Evolutionary conservation across 2,329 filamentous ascomycete genomes (phyloP).

Genomic region (Akanthomyces muscarius): DNA sequence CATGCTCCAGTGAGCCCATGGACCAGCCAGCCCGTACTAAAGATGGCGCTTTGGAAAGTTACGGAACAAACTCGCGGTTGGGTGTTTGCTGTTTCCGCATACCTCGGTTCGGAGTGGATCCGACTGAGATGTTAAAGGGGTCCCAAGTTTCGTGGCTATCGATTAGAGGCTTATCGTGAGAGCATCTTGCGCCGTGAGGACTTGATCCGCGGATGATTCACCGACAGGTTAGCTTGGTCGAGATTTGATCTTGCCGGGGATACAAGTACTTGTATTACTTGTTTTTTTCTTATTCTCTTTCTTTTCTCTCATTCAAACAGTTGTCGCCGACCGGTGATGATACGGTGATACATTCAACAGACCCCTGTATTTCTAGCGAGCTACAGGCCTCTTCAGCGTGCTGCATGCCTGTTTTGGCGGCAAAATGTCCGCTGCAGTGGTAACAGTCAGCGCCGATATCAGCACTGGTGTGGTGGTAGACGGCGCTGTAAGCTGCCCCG

Average conservation of each 20-base stretch:
- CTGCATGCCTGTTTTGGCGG: not conserved
- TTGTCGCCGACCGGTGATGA: too few species aligned
- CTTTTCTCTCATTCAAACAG: too few species aligned
- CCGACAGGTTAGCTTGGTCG: too few species aligned
- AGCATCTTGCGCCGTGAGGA: not conserved
- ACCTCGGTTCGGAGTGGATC: slow-evolving; percentile 6
- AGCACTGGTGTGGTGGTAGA: too few species aligned
- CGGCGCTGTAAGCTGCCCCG: not conserved
- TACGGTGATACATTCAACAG: too few species aligned
- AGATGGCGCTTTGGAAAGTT: not conserved
- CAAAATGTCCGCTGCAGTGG: not conserved
- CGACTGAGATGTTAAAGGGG: not conserved
- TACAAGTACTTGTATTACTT: too few species aligned
- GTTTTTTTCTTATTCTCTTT: not conserved
- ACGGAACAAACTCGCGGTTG: not conserved
- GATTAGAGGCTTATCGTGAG: not conserved
- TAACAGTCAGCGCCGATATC: not conserved
- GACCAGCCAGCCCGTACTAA: not conserved
- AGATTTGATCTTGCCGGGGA: too few species aligned
- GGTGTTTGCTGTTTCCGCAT: not conserved
- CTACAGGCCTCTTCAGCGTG: not conserved
- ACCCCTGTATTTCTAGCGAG: too few species aligned
- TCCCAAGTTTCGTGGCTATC: not conserved
- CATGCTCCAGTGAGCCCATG: not conserved
- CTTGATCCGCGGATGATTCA: not conserved